phyloP scores from a whole-genome alignment of 192 early-diverging fungal genomes.

The Coemansia sp. region DNA sequence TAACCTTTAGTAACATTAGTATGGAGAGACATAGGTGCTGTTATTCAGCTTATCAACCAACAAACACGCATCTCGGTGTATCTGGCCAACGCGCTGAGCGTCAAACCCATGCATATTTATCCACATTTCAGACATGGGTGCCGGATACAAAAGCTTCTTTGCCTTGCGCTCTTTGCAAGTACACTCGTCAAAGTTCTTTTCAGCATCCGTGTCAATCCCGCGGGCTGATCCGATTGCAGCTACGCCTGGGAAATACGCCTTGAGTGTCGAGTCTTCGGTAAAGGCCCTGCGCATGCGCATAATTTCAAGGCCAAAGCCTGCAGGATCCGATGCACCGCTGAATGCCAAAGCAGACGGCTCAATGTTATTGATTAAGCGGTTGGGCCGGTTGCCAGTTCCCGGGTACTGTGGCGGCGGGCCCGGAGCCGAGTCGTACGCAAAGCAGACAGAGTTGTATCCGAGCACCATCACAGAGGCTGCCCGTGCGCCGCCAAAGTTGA shows the following conservation, averaged over 20 bases:
- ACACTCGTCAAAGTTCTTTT: background rate
- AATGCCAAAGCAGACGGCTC: constrained; percentile 10
- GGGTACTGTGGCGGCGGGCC: constrained; percentile 27
- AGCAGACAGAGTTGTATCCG: constrained; percentile 41
- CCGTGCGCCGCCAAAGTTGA: constrained; percentile 25
- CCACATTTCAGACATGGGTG: constrained; percentile 32
- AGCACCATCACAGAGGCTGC: constrained; percentile 45
- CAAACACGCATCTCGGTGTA: constrained; percentile 30
- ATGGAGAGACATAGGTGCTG: constrained; percentile 50
- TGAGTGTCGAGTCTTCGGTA: constrained; percentile 9
- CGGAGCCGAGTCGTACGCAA: constrained; percentile 43
- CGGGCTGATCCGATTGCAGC: constrained; percentile 13
- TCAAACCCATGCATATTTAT: constrained; percentile 52
- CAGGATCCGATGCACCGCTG: constrained; percentile 35
- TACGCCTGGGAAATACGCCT: constrained; percentile 26
- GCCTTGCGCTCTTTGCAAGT: constrained; percentile 7
- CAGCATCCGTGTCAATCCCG: background rate
- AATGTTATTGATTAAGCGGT: background rate
- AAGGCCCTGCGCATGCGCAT: constrained; percentile 33
- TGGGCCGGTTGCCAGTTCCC: background rate
- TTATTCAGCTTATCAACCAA: constrained; percentile 50
- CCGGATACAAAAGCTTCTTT: constrained; percentile 27
- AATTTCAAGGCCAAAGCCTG: constrained; percentile 27
- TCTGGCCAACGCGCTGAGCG: constrained; percentile 20
- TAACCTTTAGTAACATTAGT: constrained; percentile 9